Percentiles rank a stretch among this genome's conserved stretches.
These are phyloP conservation scores for Saposhnikovia divaricata DNA, from an alignment of 129 eudicot genomes.

Conservation along the genomic window DNA sequence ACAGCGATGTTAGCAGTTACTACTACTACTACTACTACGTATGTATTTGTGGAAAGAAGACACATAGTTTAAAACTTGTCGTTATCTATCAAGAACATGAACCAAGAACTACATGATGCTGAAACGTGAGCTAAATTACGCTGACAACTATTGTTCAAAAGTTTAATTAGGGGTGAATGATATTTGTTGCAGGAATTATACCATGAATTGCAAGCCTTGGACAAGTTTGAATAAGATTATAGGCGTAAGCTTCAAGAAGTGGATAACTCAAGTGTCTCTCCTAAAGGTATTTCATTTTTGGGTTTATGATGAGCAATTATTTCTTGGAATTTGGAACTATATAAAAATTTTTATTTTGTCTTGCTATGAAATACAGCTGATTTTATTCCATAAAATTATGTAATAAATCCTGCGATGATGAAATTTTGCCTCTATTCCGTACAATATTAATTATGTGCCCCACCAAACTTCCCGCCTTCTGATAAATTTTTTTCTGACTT, in stretches of 20 bases:
- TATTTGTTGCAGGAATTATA: conserved; percentile 68
- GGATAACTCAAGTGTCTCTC: conserved; percentile 63
- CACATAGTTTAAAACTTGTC: background rate
- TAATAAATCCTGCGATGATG: background rate
- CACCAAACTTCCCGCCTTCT: background rate
- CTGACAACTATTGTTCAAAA: conserved; percentile 1
- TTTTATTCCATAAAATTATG: background rate
- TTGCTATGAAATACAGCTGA: background rate
- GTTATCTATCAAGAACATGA: background rate
- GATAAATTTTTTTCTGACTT: background rate
- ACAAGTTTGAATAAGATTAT: conserved; percentile 88
- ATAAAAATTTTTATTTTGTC: background rate
- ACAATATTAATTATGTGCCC: background rate
- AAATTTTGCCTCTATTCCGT: background rate
- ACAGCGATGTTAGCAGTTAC: background rate
- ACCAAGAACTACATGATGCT: background rate
- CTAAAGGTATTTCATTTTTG: conserved; percentile 47
- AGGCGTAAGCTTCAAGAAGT: conserved; percentile 83
- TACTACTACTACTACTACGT: background rate
- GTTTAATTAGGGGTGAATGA: conserved; percentile 5
- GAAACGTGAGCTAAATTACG: conserved; percentile 1
- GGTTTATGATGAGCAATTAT: background rate
- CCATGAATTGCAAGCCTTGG: conserved; percentile 95
- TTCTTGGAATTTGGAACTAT: background rate
- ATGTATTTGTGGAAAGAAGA: background rate